Evolutionary conservation across 106 monocot species (phyloP), one percentile per base, ranked within the genome.

Genomic region (Platanthera zijinensis): DNA sequence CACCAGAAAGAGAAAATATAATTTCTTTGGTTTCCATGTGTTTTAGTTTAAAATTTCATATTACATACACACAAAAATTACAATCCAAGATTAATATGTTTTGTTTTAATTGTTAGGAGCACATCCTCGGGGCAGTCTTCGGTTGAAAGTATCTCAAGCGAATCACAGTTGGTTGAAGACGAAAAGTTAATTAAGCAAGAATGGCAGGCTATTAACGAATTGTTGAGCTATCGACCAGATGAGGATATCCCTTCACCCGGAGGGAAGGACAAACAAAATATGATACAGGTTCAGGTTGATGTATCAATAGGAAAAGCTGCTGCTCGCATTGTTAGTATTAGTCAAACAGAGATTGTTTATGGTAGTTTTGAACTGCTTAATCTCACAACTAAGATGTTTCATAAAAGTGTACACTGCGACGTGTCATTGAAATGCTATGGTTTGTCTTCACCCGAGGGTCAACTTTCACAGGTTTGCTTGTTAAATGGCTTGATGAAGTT

Each of bases 351-450:
- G 76, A 80, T 97, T 83, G 76, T 86, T 61, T 97, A 94, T 80
- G 94, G 97, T 74, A 89, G 94, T 90, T 94, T 92, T 88, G 97
- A 97, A 75, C 81, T 89, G 77, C 94, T 97, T 86, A 79, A 88
- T 71, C 80, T 94, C 7, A 86, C 79, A 39, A 85, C 91, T 0
- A 97, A 97, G 72, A 76, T 88, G 73, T 89, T 89, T 82, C 85
- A 84, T 57, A 97, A 78, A 89, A 97, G 87, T 62, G 83, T 88
- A 10, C 80, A 79, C 32, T 97, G 93, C 90, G 87, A 94, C 69
- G 74, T 92, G 25, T 88, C 89, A 51, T 78, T 97, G 62, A 87
- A 83, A 84, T 97, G 76, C 51, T 94, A 86, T 86, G 97, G 97
- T 32, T 82, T 97, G 77, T 94, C 91, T 74, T 87, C 97, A 25